Evolutionary conservation across 495 filamentous ascomycete species (phyloP), one percentile per base, ranked within the genome.

Genomic region (Podospora australis): DNA sequence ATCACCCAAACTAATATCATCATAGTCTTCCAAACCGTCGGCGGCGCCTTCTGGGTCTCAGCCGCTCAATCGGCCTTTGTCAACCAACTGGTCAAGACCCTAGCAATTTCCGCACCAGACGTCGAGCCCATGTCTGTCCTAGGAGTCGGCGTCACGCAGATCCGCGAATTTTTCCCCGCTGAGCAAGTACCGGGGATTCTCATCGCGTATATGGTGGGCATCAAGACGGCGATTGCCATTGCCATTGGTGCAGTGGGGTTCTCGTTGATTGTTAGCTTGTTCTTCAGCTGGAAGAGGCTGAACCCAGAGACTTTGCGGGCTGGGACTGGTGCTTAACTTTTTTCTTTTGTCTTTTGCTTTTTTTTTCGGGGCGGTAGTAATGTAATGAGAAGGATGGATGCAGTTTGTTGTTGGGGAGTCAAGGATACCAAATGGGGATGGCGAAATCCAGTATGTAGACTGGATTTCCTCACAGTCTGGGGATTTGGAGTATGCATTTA

Each of bases 121-220:
- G 60, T 74, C 42, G 49, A 62, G 6, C 66, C 72, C 0, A 78
- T 83, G 25, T 7, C 28, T 10, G 24, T 58, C 38, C 60, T 73
- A 21, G 53, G 59, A 19, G 54, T 63, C 1, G 65, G 65, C 52
- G 75, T 62, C 28, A 71, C 59, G 5, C 62, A 46, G 64, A 70
- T 70, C 48, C 72, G 59, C 38, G 44, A 28, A 40, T 60, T 68
- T 42, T 65, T 74, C 52, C 26, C 66, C 0, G 39, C 56, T 3
- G 64, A 70, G 1, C 44, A 72, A 28, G 20, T 87, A 3, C 63
- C 67, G 0, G 74, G 69, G 2, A 68, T 86, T 14, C 38, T 85
- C 19, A 29, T 55, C 2, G 78, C 75, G 5, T 86, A 86, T 60
- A 80, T 81, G 75, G 56, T 48, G 1, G 80, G 78, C 6, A 50